Evolutionary conservation across 305 asterid genomes (phyloP), one percentile per base, ranked within the genome.

Genomic region (Andrographis paniculata): DNA sequence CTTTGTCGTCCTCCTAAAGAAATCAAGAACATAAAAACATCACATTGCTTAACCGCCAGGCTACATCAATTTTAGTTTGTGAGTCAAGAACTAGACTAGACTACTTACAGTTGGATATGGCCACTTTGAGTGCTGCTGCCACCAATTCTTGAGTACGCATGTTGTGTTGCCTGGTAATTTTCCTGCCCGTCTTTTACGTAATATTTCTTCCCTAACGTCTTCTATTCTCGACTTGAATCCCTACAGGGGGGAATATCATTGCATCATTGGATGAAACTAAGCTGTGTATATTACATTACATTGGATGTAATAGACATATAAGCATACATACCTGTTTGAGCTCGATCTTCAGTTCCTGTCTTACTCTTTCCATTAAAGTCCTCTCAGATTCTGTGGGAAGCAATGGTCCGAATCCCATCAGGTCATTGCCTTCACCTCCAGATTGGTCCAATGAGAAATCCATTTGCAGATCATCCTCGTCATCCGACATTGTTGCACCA

Each of bases 41-140:
- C n/a, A n/a, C n/a, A n/a, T n/a, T n/a, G n/a, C n/a, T n/a, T n/a
- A n/a, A n/a, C n/a, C n/a, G n/a, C n/a, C n/a, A n/a, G n/a, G n/a
- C n/a, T n/a, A n/a, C n/a, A n/a, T n/a, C n/a, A n/a, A n/a, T n/a
- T n/a, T n/a, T n/a, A n/a, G n/a, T n/a, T n/a, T n/a, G n/a, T n/a
- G n/a, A n/a, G n/a, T n/a, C n/a, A n/a, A n/a, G 4, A 24, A 24
- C 8, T 24, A 24, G 37, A 31, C 8, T 31, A 14, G 8, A 14
- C 37, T 5, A 31, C 78, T 65, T 42, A 84, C 97, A 55, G 97
- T 87, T 33, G 97, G 97, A 66, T 87, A 87, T 50, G 97, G 97
- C 97, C 97, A 87, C 67, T 87, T 87, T 0, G 97, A 69, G 60
- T 87, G 97, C 40, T 85, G 81, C 56, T 78, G 95, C 97, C 97